A percentile compares a stretch with the other conserved stretches of the same genome.
Conservation (phyloP, 2,329 filamentous ascomycete genomes). For the Akanthomyces muscarius region DNA sequence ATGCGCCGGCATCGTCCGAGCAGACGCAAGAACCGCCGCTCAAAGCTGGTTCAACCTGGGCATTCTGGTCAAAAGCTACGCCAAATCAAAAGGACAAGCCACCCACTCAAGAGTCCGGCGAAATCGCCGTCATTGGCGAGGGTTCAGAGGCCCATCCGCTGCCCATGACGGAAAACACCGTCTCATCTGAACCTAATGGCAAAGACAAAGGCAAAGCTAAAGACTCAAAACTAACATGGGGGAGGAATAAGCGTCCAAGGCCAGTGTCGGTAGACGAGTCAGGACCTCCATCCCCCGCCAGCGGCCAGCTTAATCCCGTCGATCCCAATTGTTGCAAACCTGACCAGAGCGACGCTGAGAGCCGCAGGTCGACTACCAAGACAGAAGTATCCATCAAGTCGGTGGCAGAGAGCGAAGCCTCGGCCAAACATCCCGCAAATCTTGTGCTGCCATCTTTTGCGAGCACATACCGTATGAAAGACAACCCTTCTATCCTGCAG, state of each 20-base stretch:
- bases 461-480: constrained; percentile 63
- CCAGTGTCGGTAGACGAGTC: constrained; percentile 48
- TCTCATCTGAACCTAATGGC: constrained; percentile 34
- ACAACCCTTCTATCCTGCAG: constrained; percentile 66
- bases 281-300: constrained; percentile 30
- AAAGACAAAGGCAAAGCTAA: constrained; percentile 29
- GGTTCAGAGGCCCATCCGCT: constrained; percentile 53
- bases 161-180: constrained; percentile 41
- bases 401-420: constrained; percentile 40
- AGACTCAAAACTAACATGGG: constrained; percentile 34
- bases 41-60: constrained; percentile 66
- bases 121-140: constrained; percentile 56
- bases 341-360: constrained; percentile 22
- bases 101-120: constrained; percentile 39
- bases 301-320: constrained; percentile 24
- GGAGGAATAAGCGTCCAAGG: constrained; percentile 43
- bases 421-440: constrained; percentile 50
- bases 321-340: constrained; percentile 10
- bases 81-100: constrained; percentile 33
- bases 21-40: constrained; percentile 34
- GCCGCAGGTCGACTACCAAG: constrained; percentile 20
- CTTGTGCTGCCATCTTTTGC: constrained; percentile 66
- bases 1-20: constrained; percentile 32
- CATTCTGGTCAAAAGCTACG: constrained; percentile 69
- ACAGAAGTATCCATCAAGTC: constrained; percentile 27